Evolutionary conservation across 371 early-diverging fungal genomes (phyloP).

Genomic region (Circinella umbellata): DNA sequence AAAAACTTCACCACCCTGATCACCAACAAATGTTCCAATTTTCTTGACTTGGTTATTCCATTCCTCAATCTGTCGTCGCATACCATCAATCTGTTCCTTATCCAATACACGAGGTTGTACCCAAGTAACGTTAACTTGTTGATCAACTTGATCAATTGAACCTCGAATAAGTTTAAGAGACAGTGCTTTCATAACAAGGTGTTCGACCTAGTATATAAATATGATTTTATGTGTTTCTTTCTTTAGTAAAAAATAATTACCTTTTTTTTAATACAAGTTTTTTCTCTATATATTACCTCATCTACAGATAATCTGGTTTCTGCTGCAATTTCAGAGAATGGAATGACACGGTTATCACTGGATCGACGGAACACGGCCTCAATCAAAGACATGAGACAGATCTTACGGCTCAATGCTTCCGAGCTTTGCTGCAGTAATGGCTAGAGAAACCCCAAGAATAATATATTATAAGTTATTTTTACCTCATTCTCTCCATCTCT

Average conservation of each 20-base stretch:
- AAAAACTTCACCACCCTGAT: conserved; percentile 61
- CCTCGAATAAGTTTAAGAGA: conserved; percentile 92
- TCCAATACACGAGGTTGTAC: conserved; percentile 97
- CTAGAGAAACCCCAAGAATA: conserved; percentile 21
- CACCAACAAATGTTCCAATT: conserved; percentile 63
- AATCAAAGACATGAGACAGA: conserved; percentile 95
- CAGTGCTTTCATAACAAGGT: conserved; percentile 96
- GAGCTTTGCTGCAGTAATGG: conserved; percentile 78
- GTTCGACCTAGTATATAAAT: conserved; percentile 76
- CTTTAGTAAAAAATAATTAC: background rate
- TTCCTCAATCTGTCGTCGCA: conserved; percentile 63
- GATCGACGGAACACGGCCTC: conserved; percentile 91
- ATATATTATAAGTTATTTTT: background rate
- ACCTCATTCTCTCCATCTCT: background rate
- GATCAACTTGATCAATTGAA: conserved; percentile 94
- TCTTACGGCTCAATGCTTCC: conserved; percentile 87
- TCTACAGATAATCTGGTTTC: conserved; percentile 87
- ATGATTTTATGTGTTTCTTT: too few species aligned
- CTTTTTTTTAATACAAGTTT: background rate
- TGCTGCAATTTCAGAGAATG: conserved; percentile 85
- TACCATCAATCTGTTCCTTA: conserved; percentile 83
- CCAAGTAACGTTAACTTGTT: conserved; percentile 88
- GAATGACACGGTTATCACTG: conserved; percentile 80
- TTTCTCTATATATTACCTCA: conserved; percentile 43
- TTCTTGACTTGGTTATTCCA: conserved; percentile 64